Evolutionary conservation across 2,329 filamentous ascomycete species (phyloP).

Genomic region (Emergomyces orientalis): DNA sequence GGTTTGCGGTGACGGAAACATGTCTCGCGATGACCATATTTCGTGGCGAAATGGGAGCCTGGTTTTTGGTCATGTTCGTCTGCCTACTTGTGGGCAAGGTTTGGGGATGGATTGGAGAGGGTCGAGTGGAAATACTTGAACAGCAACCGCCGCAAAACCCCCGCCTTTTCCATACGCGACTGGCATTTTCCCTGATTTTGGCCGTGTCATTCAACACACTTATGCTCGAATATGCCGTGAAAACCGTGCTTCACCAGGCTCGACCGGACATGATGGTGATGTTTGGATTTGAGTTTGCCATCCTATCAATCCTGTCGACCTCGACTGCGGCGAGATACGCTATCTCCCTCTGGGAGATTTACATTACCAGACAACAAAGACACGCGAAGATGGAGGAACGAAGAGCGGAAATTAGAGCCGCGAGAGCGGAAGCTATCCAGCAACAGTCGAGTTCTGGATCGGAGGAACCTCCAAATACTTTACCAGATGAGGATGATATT

Average conservation of each 20-base stretch:
- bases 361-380: conserved; percentile 66
- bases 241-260: conserved; percentile 74
- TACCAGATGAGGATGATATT: conserved; percentile 63
- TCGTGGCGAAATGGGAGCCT: conserved; percentile 83
- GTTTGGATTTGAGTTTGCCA: conserved; percentile 96
- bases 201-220: conserved; percentile 71
- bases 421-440: conserved; percentile 41
- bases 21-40: conserved; percentile 98
- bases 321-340: conserved; percentile 72
- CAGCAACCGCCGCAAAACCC: conserved; percentile 90
- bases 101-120: conserved; percentile 97
- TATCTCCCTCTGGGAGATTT: conserved; percentile 67
- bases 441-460: conserved; percentile 30
- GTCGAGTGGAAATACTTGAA: conserved; percentile 85
- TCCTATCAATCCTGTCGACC: conserved; percentile 68
- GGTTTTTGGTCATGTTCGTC: conserved; percentile 96
- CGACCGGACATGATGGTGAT: conserved; percentile 99
- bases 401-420: conserved; percentile 54
- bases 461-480: conserved; percentile 30
- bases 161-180: conserved; percentile 71
- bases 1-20: conserved; percentile 97
- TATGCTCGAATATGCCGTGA: conserved; percentile 72
- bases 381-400: conserved; percentile 57
- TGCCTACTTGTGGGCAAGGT: conserved; percentile 87
- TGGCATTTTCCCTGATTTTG: conserved; percentile 67